Percentiles rank a stretch among this genome's conserved stretches.
Evolutionary conservation across 768 basidiomycete genomes (phyloP).

Genomic region (Termitomyces sp.): DNA sequence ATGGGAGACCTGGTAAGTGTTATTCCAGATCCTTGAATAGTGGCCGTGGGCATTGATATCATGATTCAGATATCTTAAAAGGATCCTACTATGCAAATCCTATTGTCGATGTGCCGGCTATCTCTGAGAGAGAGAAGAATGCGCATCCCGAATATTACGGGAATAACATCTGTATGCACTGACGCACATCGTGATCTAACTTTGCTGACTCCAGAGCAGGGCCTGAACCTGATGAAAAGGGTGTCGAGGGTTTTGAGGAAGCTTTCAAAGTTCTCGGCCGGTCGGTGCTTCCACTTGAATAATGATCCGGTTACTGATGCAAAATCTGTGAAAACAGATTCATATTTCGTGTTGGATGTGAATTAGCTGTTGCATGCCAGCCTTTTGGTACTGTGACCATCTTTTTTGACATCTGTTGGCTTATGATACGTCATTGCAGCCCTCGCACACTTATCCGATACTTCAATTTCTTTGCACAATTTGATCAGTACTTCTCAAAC

Average conservation of each 20-base stretch:
- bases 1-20: slow-evolving; percentile 70
- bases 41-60: neutral
- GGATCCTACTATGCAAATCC: slow-evolving; percentile 96
- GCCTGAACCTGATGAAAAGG: slow-evolving; percentile 54
- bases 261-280: slow-evolving; percentile 85
- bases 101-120: slow-evolving; percentile 58
- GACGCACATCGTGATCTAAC: neutral
- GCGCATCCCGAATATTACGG: slow-evolving; percentile 83
- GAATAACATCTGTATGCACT: slow-evolving; percentile 72
- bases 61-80: slow-evolving; percentile 65
- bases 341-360: slow-evolving; percentile 76
- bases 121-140: slow-evolving; percentile 46
- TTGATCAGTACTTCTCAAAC: slow-evolving; percentile 77
- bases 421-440: slow-evolving; percentile 35
- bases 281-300: slow-evolving; percentile 27
- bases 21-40: neutral
- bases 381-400: slow-evolving; percentile 60
- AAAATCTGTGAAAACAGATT: slow-evolving; percentile 37
- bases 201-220: slow-evolving; percentile 32
- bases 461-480: slow-evolving; percentile 60
- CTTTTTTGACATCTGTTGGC: neutral
- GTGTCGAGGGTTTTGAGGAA: slow-evolving; percentile 72
- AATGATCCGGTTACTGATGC: neutral
- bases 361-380: slow-evolving; percentile 85
- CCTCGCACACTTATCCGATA: slow-evolving; percentile 59